Base-by-base conservation (phyloP, 2,329 filamentous ascomycete species). In the Arthrobotrys megalospora region DNA sequence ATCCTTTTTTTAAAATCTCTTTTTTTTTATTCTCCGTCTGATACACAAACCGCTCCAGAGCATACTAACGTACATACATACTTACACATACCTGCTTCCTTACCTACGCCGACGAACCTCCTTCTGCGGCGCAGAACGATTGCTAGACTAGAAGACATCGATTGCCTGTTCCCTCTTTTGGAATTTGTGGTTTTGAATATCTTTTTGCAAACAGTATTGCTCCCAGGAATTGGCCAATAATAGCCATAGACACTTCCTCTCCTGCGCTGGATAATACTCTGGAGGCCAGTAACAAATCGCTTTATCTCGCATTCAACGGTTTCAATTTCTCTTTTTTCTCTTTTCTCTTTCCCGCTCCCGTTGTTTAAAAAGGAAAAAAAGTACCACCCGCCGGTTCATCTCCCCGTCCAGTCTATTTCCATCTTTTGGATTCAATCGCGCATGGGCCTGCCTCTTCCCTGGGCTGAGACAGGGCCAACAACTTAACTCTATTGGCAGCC, bases 381-480 rank as follows among this genome's bases (percentile, higher is more conserved):
- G 32, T 19, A 53, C 32, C 60, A 36, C 38, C 53, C 47, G 43
- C 34, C 72, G 36, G 45, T 41, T 32, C 55, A 47, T 64, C 45
- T 71, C 43, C 32, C 58, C 36, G n/a, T 47, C 34, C 64, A 53
- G 69, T 80, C 76, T 80, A 60, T 68, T 65, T 64, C 79, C 65
- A 53, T 45, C 45, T 38, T 65, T 65, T 70, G 60, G 50, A 65
- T 68, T 77, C 65, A 52, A 60, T 71, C 66, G 73, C 73, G 73
- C 73, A 77, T 77, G 73, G 73, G 73, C 73, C 73, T 77, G 66
- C 73, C 66, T 77, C 64, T 77, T 77, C 73, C 66, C 73, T 53
- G 60, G 73, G 66, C 65, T 77, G 66, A 77, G 73, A 77, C 73
- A 77, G 62, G 66, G 67, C 75, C 75, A 78, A 67, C 75, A 78